Evolutionary conservation across 2,329 filamentous ascomycete species (phyloP).

Genomic region (Alternaria sp.): DNA sequence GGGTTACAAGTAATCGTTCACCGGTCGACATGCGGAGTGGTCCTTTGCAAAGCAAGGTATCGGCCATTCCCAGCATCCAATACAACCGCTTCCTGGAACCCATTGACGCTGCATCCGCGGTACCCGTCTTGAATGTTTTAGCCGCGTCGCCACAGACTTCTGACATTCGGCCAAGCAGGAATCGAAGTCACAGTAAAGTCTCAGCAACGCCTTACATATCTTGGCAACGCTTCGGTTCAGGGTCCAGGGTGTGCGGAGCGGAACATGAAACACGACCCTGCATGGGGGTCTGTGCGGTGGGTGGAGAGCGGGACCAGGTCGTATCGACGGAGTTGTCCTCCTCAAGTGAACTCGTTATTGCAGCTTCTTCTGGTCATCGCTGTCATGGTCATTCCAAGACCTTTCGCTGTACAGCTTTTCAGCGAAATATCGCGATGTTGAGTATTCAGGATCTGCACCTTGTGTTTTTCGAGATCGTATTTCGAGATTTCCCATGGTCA

Average conservation of each 20-base stretch:
- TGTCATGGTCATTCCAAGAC: fast-evolving
- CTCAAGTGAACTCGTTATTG: too few relatives aligned
- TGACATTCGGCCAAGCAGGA: neutral
- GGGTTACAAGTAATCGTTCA: too few relatives aligned
- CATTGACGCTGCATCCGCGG: neutral
- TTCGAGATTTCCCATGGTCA: too few relatives aligned
- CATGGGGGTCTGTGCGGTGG: neutral
- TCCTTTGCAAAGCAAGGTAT: too few relatives aligned
- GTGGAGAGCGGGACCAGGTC: neutral
- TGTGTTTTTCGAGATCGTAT: too few relatives aligned
- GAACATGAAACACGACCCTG: slow-evolving; percentile 23
- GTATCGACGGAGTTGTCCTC: too few relatives aligned
- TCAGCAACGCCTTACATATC: slow-evolving; percentile 26
- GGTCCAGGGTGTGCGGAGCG: slow-evolving; percentile 11
- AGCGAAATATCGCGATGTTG: too few relatives aligned
- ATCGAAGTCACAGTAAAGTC: slow-evolving; percentile 32
- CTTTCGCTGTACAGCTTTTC: too few relatives aligned
- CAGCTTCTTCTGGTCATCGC: too few relatives aligned
- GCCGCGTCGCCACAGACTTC: neutral
- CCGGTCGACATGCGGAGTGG: fast-evolving
- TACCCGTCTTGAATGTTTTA: neutral
- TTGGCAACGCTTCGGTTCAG: slow-evolving; percentile 20
- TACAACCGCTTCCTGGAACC: too few relatives aligned
- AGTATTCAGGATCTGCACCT: too few relatives aligned
- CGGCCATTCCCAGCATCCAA: too few relatives aligned